Conservation (phyloP, 306 rosid species). For the Quercus aquifolioides region DNA sequence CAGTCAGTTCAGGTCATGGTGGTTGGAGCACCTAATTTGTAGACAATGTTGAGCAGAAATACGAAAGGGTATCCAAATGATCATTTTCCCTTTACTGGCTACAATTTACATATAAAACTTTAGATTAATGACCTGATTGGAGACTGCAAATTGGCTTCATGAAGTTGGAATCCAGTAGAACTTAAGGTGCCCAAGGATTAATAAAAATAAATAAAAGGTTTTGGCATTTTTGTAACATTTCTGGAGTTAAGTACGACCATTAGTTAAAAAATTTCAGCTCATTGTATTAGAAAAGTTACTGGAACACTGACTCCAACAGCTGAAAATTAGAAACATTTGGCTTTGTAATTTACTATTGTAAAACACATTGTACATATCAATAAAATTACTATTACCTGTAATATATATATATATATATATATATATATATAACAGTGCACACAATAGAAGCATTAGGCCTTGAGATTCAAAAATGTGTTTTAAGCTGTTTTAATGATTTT, state of each 20-base stretch:
- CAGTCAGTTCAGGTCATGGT: not conserved
- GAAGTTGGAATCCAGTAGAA: not conserved
- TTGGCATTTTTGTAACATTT: not conserved
- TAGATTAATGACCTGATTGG: too few relatives aligned
- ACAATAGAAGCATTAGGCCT: too few relatives aligned
- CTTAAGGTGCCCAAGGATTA: not conserved
- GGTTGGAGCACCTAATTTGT: not conserved
- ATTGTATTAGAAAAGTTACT: not conserved
- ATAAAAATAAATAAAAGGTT: not conserved
- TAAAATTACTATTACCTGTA: too few relatives aligned
- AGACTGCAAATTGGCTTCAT: not conserved
- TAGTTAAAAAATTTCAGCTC: not conserved
- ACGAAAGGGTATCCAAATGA: too few relatives aligned
- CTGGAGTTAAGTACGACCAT: not conserved
- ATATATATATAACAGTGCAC: too few relatives aligned
- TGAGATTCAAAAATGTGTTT: constrained; percentile 68
- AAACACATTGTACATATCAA: too few relatives aligned
- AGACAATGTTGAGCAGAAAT: not conserved
- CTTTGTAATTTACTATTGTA: too few relatives aligned
- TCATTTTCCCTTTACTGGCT: too few relatives aligned
- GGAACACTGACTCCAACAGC: not conserved
- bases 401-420: too few relatives aligned
- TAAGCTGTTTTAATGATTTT: constrained; percentile 91
- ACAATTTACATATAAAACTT: too few relatives aligned
- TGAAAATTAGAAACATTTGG: not conserved